These are phyloP conservation scores for Candida sakaeoensis DNA, from an alignment of 805 yeast genomes.

Conservation along the genomic window DNA sequence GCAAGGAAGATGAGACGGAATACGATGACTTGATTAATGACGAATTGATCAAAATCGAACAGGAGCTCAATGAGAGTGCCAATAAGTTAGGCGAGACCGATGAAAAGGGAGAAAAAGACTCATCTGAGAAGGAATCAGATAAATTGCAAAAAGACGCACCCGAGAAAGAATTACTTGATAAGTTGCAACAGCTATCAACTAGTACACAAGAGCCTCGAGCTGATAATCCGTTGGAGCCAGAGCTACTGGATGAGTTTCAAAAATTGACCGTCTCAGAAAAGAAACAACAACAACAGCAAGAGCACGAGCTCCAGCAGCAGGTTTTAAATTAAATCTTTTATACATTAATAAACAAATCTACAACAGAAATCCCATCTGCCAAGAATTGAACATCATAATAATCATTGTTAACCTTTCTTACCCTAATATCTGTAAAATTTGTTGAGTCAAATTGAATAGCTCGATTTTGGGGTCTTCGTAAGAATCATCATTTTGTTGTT, in stretches of 20 bases:
- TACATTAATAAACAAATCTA: conserved; percentile 4
- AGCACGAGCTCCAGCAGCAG: too few species aligned
- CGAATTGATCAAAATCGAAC: conserved; percentile 7
- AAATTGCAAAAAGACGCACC: neutral
- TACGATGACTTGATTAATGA: neutral
- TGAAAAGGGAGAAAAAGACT: neutral
- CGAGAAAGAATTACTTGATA: conserved; percentile 4
- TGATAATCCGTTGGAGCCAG: too few species aligned
- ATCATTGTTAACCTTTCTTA: too few species aligned
- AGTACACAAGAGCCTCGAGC: too few species aligned
- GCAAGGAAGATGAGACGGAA: neutral
- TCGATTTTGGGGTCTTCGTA: conserved; percentile 62
- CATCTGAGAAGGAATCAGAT: neutral
- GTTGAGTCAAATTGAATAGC: conserved; percentile 63
- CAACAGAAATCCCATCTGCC: conserved; percentile 2
- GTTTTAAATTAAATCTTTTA: too few species aligned
- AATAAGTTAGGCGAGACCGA: conserved; percentile 1
- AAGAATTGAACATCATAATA: conserved; percentile 1
- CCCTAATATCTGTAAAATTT: conserved; percentile 54
- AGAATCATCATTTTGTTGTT: conserved; percentile 32
- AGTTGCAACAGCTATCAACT: too few species aligned
- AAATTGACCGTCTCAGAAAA: neutral
- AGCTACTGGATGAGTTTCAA: neutral
- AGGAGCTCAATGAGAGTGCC: conserved; percentile 1
- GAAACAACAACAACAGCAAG: too few species aligned